phyloP scores from a whole-genome alignment of 148 eudicot genomes.

The Euryodendron excelsum region DNA sequence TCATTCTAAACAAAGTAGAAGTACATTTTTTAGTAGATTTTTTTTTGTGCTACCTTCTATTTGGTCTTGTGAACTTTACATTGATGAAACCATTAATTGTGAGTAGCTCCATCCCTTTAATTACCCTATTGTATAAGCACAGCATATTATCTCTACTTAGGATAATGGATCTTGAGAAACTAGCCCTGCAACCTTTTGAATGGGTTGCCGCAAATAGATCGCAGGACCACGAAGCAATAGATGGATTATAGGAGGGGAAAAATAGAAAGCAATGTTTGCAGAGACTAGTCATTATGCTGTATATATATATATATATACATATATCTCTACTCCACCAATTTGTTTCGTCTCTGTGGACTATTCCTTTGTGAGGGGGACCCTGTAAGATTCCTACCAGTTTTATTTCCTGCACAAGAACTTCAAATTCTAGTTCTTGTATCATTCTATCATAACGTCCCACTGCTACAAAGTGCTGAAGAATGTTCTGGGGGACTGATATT shows the following conservation, averaged over 20 bases:
- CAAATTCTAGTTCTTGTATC: too few species aligned
- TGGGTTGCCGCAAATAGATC: neutral
- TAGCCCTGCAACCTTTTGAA: neutral
- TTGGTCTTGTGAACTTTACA: neutral
- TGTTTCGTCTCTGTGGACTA: slow-evolving; percentile 5
- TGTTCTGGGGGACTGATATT: neutral
- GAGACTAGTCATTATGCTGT: neutral
- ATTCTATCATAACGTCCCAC: neutral
- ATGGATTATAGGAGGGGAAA: neutral
- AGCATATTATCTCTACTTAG: neutral
- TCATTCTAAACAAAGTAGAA: too few species aligned
- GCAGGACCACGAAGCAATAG: neutral
- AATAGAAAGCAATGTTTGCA: neutral
- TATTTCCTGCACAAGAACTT: neutral
- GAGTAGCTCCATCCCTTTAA: neutral
- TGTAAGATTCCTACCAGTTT: slow-evolving; percentile 10
- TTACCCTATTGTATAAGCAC: too few species aligned
- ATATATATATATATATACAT: too few species aligned
- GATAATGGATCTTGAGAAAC: neutral
- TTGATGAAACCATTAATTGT: neutral
- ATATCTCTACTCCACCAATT: slow-evolving; percentile 11
- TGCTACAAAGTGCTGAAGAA: neutral
- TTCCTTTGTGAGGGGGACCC: neutral
- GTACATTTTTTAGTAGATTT: too few species aligned
- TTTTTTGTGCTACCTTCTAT: too few species aligned